Percentiles rank a stretch among this genome's conserved stretches.
Conservation (phyloP, 2,329 filamentous ascomycete species). For the Exophiala lecanii-corni region DNA sequence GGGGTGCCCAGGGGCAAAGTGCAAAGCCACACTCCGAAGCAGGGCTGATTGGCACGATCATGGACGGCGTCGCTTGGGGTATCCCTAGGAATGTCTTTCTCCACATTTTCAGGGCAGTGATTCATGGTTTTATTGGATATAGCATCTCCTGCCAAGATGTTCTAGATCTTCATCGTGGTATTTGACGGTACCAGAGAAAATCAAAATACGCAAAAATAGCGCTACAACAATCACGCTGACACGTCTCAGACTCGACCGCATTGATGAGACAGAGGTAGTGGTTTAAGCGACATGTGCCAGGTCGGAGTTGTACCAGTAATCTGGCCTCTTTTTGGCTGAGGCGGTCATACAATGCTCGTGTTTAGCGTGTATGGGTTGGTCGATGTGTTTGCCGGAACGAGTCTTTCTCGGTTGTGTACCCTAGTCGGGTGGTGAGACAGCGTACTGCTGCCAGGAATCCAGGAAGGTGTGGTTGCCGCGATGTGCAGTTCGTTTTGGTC, state of each 20-base stretch:
- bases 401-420: not conserved
- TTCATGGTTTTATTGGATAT: constrained; percentile 4
- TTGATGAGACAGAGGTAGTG: constrained; percentile 1
- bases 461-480: not conserved
- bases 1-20: constrained; percentile 1
- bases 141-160: constrained; percentile 6
- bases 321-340: not conserved
- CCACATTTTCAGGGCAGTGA: constrained; percentile 3
- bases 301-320: not conserved
- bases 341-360: not conserved
- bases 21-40: constrained; percentile 2
- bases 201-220: constrained; percentile 6
- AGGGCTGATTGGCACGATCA: constrained; percentile 3
- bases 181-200: constrained; percentile 4
- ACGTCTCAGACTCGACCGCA: not conserved
- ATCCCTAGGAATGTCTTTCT: constrained; percentile 1
- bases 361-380: not conserved
- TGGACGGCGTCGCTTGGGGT: too few species aligned
- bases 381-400: not conserved
- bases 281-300: not conserved
- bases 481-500: not conserved
- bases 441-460: not conserved
- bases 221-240: constrained; percentile 3
- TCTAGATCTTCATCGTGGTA: constrained; percentile 5
- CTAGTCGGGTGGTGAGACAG: not conserved